Conservation (phyloP, 495 filamentous ascomycete genomes). For the Choiromyces venosus region DNA sequence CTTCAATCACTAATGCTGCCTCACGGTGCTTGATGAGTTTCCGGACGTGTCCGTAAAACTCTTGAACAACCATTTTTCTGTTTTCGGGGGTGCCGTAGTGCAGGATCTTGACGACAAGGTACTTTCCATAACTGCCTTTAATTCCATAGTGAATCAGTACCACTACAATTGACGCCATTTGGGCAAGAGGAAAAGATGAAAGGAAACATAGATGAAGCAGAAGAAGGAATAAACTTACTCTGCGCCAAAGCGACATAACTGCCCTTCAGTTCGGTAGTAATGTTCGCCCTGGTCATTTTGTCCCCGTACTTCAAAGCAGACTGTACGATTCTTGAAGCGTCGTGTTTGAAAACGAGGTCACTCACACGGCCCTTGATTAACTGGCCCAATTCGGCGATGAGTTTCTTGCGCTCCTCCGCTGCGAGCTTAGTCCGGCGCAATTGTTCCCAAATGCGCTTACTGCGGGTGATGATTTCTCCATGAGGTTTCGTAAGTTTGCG, state of each 20-base stretch:
- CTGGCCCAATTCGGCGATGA: constrained; percentile 80
- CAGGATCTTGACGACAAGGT: constrained; percentile 88
- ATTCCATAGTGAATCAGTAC: background rate
- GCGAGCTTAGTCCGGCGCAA: constrained; percentile 85
- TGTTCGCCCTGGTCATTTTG: constrained; percentile 71
- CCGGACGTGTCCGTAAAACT: constrained; percentile 88
- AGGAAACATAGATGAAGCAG: background rate
- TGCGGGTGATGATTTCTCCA: constrained; percentile 77
- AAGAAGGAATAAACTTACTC: constrained; percentile 51
- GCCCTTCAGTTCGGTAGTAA: constrained; percentile 80
- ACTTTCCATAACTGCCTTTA: constrained; percentile 69
- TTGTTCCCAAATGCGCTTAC: constrained; percentile 95
- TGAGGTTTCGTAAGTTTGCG: constrained; percentile 89
- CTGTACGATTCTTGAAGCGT: constrained; percentile 89
- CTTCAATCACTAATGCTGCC: constrained; percentile 93
- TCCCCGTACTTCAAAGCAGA: constrained; percentile 94
- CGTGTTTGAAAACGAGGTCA: constrained; percentile 97
- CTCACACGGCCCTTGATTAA: constrained; percentile 85
- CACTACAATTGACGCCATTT: background rate
- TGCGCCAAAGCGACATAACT: constrained; percentile 79
- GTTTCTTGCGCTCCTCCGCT: constrained; percentile 72
- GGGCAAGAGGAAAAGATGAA: no score
- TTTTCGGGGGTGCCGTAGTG: constrained; percentile 81
- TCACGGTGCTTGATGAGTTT: constrained; percentile 93
- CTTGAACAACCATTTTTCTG: constrained; percentile 76